Evolutionary conservation across 2,329 filamentous ascomycete species (phyloP).

Genomic region (Gliomastix tumulicola): DNA sequence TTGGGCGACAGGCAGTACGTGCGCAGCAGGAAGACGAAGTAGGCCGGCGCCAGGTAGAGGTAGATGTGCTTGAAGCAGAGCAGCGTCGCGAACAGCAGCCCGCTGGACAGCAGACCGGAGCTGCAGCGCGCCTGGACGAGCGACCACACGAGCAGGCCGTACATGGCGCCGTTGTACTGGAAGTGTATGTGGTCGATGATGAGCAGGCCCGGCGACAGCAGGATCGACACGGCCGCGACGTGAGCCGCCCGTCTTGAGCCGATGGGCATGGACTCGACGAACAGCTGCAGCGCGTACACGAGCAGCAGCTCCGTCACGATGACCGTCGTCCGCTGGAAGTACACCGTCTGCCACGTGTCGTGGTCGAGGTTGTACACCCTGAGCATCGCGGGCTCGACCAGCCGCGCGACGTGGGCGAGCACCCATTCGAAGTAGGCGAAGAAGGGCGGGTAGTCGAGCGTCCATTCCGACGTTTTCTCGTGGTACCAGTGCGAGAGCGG

Average conservation of each 20-base stretch:
- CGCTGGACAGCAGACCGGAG: slow-evolving; percentile 70
- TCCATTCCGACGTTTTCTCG: slow-evolving; percentile 98
- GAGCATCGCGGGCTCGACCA: slow-evolving; percentile 77
- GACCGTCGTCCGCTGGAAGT: slow-evolving; percentile 88
- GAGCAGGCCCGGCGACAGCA: slow-evolving; percentile 85
- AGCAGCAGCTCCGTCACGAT: slow-evolving; percentile 79
- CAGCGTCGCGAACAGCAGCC: slow-evolving; percentile 74
- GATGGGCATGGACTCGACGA: slow-evolving; percentile 63
- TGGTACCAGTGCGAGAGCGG: slow-evolving; percentile 90
- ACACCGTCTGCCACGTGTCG: slow-evolving; percentile 87
- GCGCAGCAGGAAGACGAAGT: slow-evolving; percentile 89
- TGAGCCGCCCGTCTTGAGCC: slow-evolving; percentile 70
- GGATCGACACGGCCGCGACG: slow-evolving; percentile 78
- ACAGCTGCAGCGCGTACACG: slow-evolving; percentile 75
- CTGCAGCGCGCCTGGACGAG: slow-evolving; percentile 73
- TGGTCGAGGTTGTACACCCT: slow-evolving; percentile 74
- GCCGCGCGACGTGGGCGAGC: slow-evolving; percentile 72
- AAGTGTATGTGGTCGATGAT: slow-evolving; percentile 99
- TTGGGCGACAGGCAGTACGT: slow-evolving; percentile 77
- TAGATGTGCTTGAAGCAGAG: slow-evolving; percentile 98
- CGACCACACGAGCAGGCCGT: slow-evolving; percentile 82
- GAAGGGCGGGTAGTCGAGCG: slow-evolving; percentile 95
- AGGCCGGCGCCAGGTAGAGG: slow-evolving; percentile 90
- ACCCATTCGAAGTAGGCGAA: slow-evolving; percentile 97
- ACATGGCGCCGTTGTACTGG: slow-evolving; percentile 97